These are phyloP conservation scores for Aspergillus conjunctus DNA, from an alignment of 495 filamentous ascomycete species.

Conservation along the genomic window DNA sequence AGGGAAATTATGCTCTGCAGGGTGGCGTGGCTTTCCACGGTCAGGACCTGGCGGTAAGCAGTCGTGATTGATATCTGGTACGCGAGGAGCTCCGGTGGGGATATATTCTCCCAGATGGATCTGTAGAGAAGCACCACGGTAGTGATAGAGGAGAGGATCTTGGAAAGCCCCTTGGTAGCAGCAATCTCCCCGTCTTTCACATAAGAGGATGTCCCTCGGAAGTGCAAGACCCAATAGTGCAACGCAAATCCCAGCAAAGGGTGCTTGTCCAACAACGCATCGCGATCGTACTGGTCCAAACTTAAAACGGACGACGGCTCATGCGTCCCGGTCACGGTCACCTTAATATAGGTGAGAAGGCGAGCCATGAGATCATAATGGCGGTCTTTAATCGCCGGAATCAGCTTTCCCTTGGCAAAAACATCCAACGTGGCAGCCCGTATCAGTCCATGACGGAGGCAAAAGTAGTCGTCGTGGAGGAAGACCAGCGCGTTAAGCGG, in stretches of 20 bases:
- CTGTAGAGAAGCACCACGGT: constrained; percentile 35
- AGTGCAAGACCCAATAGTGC: constrained; percentile 40
- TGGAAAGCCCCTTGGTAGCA: constrained; percentile 36
- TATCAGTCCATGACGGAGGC: constrained; percentile 42
- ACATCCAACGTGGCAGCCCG: constrained; percentile 36
- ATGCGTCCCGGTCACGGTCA: constrained; percentile 32
- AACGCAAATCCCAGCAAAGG: constrained; percentile 41
- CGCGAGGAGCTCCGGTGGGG: constrained; percentile 32
- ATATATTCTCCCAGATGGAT: constrained; percentile 35
- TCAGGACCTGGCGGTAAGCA: constrained; percentile 34
- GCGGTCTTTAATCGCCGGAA: constrained; percentile 38
- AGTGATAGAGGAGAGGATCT: constrained; percentile 36
- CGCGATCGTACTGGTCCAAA: constrained; percentile 35
- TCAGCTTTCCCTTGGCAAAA: constrained; percentile 38
- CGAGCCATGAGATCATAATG: constrained; percentile 40
- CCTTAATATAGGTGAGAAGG: constrained; percentile 40
- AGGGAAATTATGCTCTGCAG: constrained; percentile 27
- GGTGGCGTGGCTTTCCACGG: constrained; percentile 27
- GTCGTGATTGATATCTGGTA: constrained; percentile 35
- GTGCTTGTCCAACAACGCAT: constrained; percentile 27
- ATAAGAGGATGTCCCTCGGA: constrained; percentile 34
- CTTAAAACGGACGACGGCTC: constrained; percentile 35
- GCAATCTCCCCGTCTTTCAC: constrained; percentile 32
- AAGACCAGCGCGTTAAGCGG: constrained; percentile 36
- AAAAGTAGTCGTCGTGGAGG: constrained; percentile 38